Evolutionary conservation across 306 rosid genomes (phyloP).

Genomic region (Lathyrus sativus): DNA sequence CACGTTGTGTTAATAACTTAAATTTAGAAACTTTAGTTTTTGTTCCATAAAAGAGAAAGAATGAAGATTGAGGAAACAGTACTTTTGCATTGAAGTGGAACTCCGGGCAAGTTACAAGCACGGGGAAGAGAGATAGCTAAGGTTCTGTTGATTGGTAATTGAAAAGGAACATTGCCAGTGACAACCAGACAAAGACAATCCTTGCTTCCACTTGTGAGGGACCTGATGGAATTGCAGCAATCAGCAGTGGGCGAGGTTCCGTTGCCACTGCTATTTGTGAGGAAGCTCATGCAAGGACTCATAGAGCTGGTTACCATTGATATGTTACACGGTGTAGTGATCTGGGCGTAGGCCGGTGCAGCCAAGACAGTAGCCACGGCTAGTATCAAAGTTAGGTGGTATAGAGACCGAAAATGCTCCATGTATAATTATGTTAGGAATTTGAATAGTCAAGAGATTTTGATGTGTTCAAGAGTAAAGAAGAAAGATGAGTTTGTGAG

Average conservation of each 20-base stretch:
- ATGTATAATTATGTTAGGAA: constrained; percentile 31
- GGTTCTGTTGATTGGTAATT: constrained; percentile 71
- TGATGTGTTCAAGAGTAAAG: constrained; percentile 12
- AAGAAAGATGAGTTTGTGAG: constrained; percentile 7
- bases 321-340: constrained; percentile 58
- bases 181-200: constrained; percentile 73
- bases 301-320: constrained; percentile 49
- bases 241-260: constrained; percentile 64
- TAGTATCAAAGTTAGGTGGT: constrained; percentile 34
- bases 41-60: not conserved
- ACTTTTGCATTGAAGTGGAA: constrained; percentile 85
- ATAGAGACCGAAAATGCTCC: constrained; percentile 33
- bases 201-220: constrained; percentile 59
- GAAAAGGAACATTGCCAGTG: constrained; percentile 65
- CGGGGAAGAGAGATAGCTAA: constrained; percentile 89
- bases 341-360: constrained; percentile 50
- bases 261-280: constrained; percentile 66
- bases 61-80: not conserved
- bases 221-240: constrained; percentile 69
- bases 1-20: constrained; percentile 9
- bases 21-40: too few relatives aligned
- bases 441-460: not conserved
- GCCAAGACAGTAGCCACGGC: constrained; percentile 38
- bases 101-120: constrained; percentile 78
- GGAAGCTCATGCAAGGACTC: constrained; percentile 62